Evolutionary conservation across 352 stramenopile species (phyloP).

Genomic region (Blastocystis sp.): DNA sequence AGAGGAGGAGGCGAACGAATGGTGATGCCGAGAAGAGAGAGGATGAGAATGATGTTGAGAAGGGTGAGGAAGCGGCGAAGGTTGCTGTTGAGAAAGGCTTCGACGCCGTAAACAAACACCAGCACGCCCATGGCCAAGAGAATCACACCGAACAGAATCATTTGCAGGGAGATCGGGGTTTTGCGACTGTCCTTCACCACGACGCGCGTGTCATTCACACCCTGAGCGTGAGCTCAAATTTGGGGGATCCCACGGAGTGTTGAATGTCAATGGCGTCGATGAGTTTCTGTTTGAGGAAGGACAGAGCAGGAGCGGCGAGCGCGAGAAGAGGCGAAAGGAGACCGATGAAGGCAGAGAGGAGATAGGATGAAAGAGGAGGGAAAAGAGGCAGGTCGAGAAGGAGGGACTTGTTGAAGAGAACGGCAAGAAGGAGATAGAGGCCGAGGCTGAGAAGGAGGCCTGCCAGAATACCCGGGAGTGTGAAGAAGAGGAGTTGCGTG

Average conservation of each 20-base stretch:
- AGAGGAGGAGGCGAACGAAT: conserved; percentile 15
- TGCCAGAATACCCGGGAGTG: conserved; percentile 44
- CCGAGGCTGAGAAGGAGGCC: conserved; percentile 30
- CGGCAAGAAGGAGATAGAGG: conserved; percentile 29
- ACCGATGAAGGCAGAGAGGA: conserved; percentile 9
- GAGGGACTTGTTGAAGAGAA: conserved; percentile 9
- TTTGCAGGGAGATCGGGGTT: conserved; percentile 57
- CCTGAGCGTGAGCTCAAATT: not conserved
- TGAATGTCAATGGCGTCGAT: conserved; percentile 39
- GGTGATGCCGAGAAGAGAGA: conserved; percentile 18
- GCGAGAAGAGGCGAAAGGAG: conserved; percentile 31
- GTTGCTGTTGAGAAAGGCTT: conserved; percentile 54
- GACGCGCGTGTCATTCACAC: conserved; percentile 29
- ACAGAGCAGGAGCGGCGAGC: not conserved
- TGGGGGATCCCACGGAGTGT: not conserved
- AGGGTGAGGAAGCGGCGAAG: conserved; percentile 27
- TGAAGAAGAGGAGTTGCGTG: conserved; percentile 52
- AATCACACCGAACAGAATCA: conserved; percentile 53
- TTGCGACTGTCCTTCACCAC: conserved; percentile 60
- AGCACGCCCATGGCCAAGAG: conserved; percentile 27
- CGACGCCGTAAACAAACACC: conserved; percentile 46
- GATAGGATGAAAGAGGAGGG: not conserved
- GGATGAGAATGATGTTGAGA: conserved; percentile 58
- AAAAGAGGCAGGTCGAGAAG: conserved; percentile 23
- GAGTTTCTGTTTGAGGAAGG: conserved; percentile 7